phyloP scores from a whole-genome alignment of 1,284 basidiomycete genomes.

The Fomitopsis palustris region DNA sequence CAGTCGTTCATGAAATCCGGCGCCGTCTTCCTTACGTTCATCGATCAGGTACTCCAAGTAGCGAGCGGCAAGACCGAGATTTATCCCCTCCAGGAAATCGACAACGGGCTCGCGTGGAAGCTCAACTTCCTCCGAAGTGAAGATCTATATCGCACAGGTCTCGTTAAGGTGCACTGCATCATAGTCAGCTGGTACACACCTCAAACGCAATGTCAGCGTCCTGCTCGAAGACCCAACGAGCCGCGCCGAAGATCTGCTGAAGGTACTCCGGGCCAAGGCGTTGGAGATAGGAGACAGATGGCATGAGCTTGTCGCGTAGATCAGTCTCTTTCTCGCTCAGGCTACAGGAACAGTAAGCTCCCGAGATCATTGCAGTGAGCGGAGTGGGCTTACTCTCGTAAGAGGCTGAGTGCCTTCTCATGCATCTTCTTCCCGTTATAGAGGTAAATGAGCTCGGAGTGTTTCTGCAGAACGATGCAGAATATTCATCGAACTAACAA shows the following conservation, averaged over 20 bases:
- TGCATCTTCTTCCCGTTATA: slow-evolving; percentile 98
- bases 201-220: slow-evolving; percentile 75
- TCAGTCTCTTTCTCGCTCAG: slow-evolving; percentile 80
- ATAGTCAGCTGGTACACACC: slow-evolving; percentile 35
- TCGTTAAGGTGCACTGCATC: neutral
- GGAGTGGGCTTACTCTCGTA: slow-evolving; percentile 63
- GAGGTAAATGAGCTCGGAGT: slow-evolving; percentile 84
- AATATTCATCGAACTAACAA: slow-evolving; percentile 5
- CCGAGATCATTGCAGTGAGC: no score
- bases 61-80: slow-evolving; percentile 62
- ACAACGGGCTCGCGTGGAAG: slow-evolving; percentile 77
- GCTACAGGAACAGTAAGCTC: slow-evolving; percentile 36
- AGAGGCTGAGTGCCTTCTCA: slow-evolving; percentile 77
- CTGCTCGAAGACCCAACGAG: slow-evolving; percentile 82
- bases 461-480: slow-evolving; percentile 60
- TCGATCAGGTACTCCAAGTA: slow-evolving; percentile 90
- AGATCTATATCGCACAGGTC: slow-evolving; percentile 59
- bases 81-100: slow-evolving; percentile 73
- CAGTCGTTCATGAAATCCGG: slow-evolving; percentile 83
- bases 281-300: slow-evolving; percentile 89
- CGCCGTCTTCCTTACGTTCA: slow-evolving; percentile 65
- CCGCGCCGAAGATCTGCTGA: slow-evolving; percentile 74
- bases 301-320: slow-evolving; percentile 73
- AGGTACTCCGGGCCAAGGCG: slow-evolving; percentile 83
- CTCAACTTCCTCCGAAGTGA: slow-evolving; percentile 91